Evolutionary conservation across 2,329 filamentous ascomycete species (phyloP).

Genomic region (Sporothrix pseudoabietina): DNA sequence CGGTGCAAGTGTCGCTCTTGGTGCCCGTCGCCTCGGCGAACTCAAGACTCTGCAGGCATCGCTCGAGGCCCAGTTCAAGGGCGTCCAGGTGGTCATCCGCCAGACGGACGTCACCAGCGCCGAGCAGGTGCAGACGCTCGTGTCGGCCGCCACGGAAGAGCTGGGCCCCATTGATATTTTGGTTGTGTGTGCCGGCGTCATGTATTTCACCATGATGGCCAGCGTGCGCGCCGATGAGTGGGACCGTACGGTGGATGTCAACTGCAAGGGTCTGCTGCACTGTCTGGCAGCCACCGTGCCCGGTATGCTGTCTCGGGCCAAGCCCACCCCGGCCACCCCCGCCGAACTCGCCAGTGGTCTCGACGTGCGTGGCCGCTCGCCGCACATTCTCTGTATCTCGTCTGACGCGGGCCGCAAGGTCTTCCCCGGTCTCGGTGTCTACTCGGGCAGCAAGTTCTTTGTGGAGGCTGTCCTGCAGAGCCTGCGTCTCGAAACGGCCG

Average conservation of each 20-base stretch:
- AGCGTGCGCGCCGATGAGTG: slow-evolving; percentile 73
- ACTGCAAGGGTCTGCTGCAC: slow-evolving; percentile 81
- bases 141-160: slow-evolving; percentile 59
- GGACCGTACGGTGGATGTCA: slow-evolving; percentile 81
- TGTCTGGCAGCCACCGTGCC: slow-evolving; percentile 70
- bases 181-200: slow-evolving; percentile 79
- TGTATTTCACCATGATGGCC: slow-evolving; percentile 89
- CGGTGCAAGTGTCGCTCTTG: slow-evolving; percentile 71
- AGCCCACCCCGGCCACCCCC: neutral
- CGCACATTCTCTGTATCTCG: slow-evolving; percentile 76
- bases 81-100: slow-evolving; percentile 67
- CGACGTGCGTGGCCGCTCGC: neutral
- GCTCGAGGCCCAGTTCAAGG: slow-evolving; percentile 50
- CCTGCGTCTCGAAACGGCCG: slow-evolving; percentile 74
- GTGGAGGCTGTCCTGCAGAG: slow-evolving; percentile 79
- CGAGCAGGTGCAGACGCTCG: slow-evolving; percentile 66
- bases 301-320: slow-evolving; percentile 67
- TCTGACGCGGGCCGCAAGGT: slow-evolving; percentile 81
- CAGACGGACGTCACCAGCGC: slow-evolving; percentile 73
- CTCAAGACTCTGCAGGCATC: slow-evolving; percentile 67
- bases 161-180: slow-evolving; percentile 77
- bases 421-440: slow-evolving; percentile 78
- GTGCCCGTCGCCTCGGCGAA: slow-evolving; percentile 68
- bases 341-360: slow-evolving; percentile 25
- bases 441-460: slow-evolving; percentile 83